A percentile compares a stretch with the other conserved stretches of the same genome.
Evolutionary conservation across 2,329 filamentous ascomycete species (phyloP).

Genomic region (Aspergillus aculeatinus): DNA sequence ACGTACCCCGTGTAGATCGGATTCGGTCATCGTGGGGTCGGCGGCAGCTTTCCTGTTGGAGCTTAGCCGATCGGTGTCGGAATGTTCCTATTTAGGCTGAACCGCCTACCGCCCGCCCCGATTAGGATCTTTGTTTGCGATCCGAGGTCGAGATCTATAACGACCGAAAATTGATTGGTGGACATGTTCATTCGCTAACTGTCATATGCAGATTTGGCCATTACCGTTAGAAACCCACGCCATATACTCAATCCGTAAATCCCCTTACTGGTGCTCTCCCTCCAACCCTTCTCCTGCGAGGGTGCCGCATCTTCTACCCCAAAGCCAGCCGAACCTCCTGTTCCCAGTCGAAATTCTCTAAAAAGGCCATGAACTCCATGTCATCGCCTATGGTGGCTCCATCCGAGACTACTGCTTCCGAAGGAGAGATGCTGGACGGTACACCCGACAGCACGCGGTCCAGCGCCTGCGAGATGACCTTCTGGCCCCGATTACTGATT

Average conservation of each 20-base stretch:
- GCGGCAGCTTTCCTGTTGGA: neutral
- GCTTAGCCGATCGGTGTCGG: neutral
- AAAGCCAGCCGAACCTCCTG: constrained; percentile 13
- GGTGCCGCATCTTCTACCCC: neutral
- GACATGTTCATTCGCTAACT: neutral
- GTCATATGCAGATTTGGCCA: too few relatives aligned
- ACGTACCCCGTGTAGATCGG: neutral
- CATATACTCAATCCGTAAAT: too few relatives aligned
- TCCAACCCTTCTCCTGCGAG: too few relatives aligned
- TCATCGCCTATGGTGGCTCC: neutral
- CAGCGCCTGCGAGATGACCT: constrained; percentile 17
- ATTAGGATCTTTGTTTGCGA: neutral
- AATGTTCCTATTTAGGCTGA: neutral
- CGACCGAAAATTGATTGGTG: too few relatives aligned
- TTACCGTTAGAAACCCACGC: too few relatives aligned
- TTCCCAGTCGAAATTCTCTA: constrained; percentile 21
- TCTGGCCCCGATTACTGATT: constrained; percentile 10
- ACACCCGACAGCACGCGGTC: constrained; percentile 16
- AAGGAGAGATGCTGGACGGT: neutral
- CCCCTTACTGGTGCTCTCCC: too few relatives aligned
- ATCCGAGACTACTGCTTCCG: neutral
- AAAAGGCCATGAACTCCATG: constrained; percentile 16
- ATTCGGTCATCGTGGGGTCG: neutral
- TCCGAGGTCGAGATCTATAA: too few relatives aligned
- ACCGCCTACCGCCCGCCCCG: neutral